A percentile compares a stretch with the other conserved stretches of the same genome.
Conservation (phyloP, 192 early-diverging fungal species). For the Rhizophagus sp. region DNA sequence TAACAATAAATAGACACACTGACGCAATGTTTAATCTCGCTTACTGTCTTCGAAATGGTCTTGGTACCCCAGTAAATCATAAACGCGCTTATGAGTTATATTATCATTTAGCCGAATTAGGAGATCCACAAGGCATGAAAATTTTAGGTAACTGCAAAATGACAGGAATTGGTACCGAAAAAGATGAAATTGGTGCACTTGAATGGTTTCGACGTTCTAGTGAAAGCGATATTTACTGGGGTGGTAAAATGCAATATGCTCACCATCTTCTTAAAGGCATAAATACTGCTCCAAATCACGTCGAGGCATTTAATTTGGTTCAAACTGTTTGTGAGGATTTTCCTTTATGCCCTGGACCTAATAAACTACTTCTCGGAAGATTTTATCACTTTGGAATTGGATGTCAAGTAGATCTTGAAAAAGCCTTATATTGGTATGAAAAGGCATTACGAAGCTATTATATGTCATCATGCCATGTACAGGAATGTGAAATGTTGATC, state of each 20-base stretch:
- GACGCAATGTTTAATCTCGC: slow-evolving; percentile 28
- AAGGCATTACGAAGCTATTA: not conserved
- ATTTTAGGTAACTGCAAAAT: slow-evolving; percentile 15
- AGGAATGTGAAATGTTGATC: slow-evolving; percentile 14
- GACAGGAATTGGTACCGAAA: not conserved
- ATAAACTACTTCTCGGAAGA: slow-evolving; percentile 2
- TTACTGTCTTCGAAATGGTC: slow-evolving; percentile 17
- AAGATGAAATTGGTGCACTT: not conserved
- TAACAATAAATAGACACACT: not conserved
- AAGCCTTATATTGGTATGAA: slow-evolving; percentile 19
- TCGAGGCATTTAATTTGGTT: not conserved
- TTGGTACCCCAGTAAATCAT: slow-evolving; percentile 6
- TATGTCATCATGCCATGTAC: not conserved
- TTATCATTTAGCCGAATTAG: slow-evolving; percentile 12
- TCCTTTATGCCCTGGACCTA: not conserved
- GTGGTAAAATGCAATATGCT: slow-evolving; percentile 14
- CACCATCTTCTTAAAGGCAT: not conserved
- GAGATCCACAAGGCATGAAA: slow-evolving; percentile 27
- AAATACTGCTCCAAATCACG: not conserved
- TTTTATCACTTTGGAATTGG: slow-evolving; percentile 17
- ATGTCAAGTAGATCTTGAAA: slow-evolving; percentile 4
- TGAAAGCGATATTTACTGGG: slow-evolving; percentile 22
- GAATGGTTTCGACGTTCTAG: slow-evolving; percentile 11
- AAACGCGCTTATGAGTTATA: slow-evolving; percentile 2
- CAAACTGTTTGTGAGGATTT: not conserved